Evolutionary conservation across 345 rosid species (phyloP).

Genomic region (Tarenaya hassleriana): DNA sequence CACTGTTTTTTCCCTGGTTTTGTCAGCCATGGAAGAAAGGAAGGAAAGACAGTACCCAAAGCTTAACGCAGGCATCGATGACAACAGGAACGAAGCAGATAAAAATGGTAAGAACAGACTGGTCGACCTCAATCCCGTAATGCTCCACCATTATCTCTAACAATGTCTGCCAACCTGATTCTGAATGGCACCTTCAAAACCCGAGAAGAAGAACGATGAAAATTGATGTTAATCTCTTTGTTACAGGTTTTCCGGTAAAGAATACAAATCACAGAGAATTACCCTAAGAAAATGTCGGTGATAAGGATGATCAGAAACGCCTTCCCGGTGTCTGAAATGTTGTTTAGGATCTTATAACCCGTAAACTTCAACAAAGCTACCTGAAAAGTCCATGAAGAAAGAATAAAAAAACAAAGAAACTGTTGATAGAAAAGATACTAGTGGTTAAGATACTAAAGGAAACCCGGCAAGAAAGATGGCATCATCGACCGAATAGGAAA

Average conservation of each 20-base stretch:
- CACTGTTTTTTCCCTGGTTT: not conserved
- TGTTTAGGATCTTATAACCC: slow-evolving; percentile 73
- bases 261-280: slow-evolving; percentile 21
- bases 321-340: slow-evolving; percentile 80
- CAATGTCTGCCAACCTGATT: slow-evolving; percentile 85
- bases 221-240: not conserved
- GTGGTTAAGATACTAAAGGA: too few relatives aligned
- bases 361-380: slow-evolving; percentile 93
- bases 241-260: not conserved
- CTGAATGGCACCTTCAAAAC: slow-evolving; percentile 74
- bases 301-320: slow-evolving; percentile 79
- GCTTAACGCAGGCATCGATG: slow-evolving; percentile 76
- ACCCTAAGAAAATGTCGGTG: slow-evolving; percentile 87
- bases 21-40: not conserved
- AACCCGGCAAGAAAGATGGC: too few relatives aligned
- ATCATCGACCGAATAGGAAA: too few relatives aligned
- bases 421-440: not conserved
- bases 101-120: slow-evolving; percentile 57
- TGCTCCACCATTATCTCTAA: slow-evolving; percentile 70
- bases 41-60: slow-evolving; percentile 59
- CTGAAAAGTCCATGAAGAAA: slow-evolving; percentile 30
- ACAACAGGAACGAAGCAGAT: slow-evolving; percentile 66
- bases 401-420: not conserved
- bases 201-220: not conserved
- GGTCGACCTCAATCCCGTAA: slow-evolving; percentile 73